Conservation (phyloP, 225 moss, liverwort and hornwort species). For the Polytrichum formosum region DNA sequence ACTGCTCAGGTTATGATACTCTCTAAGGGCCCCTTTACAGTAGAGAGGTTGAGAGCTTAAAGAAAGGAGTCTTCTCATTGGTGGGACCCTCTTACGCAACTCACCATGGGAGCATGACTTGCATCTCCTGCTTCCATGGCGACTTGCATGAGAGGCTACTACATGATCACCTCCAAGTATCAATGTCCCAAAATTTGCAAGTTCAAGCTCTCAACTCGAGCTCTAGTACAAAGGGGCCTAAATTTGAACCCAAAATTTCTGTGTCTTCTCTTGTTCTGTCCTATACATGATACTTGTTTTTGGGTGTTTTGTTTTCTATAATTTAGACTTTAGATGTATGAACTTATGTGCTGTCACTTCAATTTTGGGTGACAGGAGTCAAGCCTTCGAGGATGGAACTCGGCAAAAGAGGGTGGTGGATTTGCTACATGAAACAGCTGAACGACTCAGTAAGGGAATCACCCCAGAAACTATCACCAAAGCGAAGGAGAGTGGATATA, state of each 20-base stretch:
- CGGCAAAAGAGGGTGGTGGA: constrained; percentile 55
- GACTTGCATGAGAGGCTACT: no score
- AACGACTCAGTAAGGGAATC: constrained; percentile 39
- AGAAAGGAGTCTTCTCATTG: no score
- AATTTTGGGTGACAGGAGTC: constrained; percentile 39
- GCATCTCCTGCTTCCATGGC: no score
- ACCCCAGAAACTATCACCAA: constrained; percentile 46
- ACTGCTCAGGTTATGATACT: no score
- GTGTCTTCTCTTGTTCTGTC: background rate
- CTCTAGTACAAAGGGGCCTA: no score
- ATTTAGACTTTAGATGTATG: background rate
- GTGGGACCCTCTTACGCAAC: no score
- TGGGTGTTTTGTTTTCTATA: background rate
- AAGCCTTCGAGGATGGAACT: constrained; percentile 77
- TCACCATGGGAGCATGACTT: no score
- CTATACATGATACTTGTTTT: background rate
- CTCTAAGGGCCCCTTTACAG: no score
- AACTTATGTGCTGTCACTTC: background rate
- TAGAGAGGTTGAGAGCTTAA: no score
- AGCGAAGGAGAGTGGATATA: constrained; percentile 55
- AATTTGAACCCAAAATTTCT: background rate
- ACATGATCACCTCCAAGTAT: no score
- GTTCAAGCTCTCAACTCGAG: no score
- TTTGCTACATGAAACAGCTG: constrained; percentile 46
- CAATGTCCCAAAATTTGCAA: no score